Percentiles rank a stretch among this genome's conserved stretches.
phyloP scores from a whole-genome alignment of 805 yeast genomes.

The Sugiyamaella smithiae region DNA sequence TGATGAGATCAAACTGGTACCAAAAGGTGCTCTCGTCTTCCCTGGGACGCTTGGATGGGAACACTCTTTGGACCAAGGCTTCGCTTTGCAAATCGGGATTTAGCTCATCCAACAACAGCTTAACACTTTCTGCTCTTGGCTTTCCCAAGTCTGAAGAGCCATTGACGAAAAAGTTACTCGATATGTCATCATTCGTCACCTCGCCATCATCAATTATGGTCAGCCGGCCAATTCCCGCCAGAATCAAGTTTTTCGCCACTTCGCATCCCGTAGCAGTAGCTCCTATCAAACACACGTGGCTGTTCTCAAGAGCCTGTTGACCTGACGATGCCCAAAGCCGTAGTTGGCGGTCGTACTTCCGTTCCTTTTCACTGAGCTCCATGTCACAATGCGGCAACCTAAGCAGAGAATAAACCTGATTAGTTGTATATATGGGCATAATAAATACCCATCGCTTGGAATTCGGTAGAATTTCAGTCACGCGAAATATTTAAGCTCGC shows the following conservation, averaged over 20 bases:
- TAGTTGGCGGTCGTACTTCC: constrained; percentile 79
- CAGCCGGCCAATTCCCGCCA: constrained; percentile 68
- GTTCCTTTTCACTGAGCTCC: constrained; percentile 22
- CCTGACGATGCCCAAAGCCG: constrained; percentile 84
- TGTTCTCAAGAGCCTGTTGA: constrained; percentile 54
- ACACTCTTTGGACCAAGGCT: constrained; percentile 2
- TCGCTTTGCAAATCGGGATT: constrained; percentile 56
- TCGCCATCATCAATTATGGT: constrained; percentile 51
- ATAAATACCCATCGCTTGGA: too few relatives aligned
- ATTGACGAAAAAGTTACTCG: constrained; percentile 61
- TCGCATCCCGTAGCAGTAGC: constrained; percentile 59
- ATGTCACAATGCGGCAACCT: too few relatives aligned
- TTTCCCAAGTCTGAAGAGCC: constrained; percentile 42
- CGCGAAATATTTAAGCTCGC: too few relatives aligned
- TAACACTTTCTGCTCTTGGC: constrained; percentile 40
- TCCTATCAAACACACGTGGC: constrained; percentile 61
- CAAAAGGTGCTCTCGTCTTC: constrained; percentile 28
- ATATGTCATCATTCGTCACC: constrained; percentile 46
- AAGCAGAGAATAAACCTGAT: too few relatives aligned
- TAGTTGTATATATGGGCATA: too few relatives aligned
- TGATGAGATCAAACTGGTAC: constrained; percentile 49
- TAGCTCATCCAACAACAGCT: constrained; percentile 48
- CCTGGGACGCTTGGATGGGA: background rate
- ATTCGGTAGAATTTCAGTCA: too few relatives aligned
- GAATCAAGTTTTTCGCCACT: constrained; percentile 67